phyloP scores from a whole-genome alignment of 83 land plant genomes.

The Larix sibirica region DNA sequence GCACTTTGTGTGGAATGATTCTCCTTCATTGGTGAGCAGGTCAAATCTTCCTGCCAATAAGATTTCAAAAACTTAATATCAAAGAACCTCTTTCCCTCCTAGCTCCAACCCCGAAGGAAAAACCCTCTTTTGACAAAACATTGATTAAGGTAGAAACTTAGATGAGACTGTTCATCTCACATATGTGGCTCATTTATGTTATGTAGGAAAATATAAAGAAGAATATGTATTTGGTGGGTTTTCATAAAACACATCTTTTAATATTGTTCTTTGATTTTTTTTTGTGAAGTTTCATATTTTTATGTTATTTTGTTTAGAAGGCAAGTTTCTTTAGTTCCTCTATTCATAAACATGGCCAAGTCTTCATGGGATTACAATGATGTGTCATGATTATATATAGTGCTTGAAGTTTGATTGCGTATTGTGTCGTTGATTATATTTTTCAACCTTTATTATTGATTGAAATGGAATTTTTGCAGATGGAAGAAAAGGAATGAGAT shows the following conservation, averaged over 20 bases:
- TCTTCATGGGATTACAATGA: too few relatives aligned
- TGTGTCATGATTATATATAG: too few relatives aligned
- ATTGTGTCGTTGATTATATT: too few relatives aligned
- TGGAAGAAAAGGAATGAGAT: constrained; percentile 58
- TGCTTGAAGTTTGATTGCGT: too few relatives aligned
- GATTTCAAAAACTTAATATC: constrained; percentile 37
- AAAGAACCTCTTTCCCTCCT: neutral
- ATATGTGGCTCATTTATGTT: constrained; percentile 19
- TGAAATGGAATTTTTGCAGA: neutral
- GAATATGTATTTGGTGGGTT: constrained; percentile 77
- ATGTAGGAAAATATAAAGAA: constrained; percentile 53
- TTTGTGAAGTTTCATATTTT: neutral
- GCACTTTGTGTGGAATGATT: too few relatives aligned
- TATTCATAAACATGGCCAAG: too few relatives aligned
- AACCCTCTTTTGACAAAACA: constrained; percentile 28
- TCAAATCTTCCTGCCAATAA: too few relatives aligned
- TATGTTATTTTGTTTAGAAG: neutral
- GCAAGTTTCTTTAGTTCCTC: too few relatives aligned
- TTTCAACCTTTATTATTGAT: neutral
- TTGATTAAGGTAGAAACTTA: constrained; percentile 51
- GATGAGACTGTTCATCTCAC: constrained; percentile 73
- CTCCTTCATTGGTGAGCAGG: too few relatives aligned
- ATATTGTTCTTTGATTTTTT: neutral
- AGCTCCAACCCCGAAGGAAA: constrained; percentile 12
- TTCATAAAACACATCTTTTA: neutral